Evolutionary conservation across 257 asterid genomes (phyloP).

Genomic region (Ophiorrhiza pumila): DNA sequence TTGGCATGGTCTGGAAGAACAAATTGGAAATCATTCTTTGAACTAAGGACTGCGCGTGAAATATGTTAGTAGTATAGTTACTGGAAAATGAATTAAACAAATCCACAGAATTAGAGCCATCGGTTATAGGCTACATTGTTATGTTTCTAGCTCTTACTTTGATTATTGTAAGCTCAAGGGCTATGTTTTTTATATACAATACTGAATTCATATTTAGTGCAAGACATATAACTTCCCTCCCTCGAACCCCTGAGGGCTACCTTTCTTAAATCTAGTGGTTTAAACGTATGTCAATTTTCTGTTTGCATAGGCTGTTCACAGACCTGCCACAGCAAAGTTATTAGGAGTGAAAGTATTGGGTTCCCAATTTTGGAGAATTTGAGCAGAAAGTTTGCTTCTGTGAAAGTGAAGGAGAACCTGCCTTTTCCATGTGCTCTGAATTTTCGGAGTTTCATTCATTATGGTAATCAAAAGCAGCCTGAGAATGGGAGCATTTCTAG

Average conservation of each 20-base stretch:
- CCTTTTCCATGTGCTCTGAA: constrained; percentile 30
- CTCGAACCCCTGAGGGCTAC: background rate
- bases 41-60: background rate
- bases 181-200: background rate
- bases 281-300: background rate
- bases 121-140: too few species aligned
- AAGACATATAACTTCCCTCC: background rate
- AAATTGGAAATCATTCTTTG: background rate
- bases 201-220: background rate
- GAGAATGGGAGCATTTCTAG: constrained; percentile 28
- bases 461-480: constrained; percentile 39
- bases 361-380: constrained; percentile 28
- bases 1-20: background rate
- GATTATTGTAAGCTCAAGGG: background rate
- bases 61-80: too few species aligned
- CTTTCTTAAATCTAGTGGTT: background rate
- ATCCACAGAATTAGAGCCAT: too few species aligned
- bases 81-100: too few species aligned
- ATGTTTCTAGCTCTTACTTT: background rate
- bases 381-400: constrained; percentile 28
- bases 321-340: constrained; percentile 18
- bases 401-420: constrained; percentile 24
- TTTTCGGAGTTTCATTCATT: constrained; percentile 39
- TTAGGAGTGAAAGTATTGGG: constrained; percentile 6
- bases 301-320: constrained; percentile 26